A percentile compares a stretch with the other conserved stretches of the same genome.
These are phyloP conservation scores for Dactylonectria macrodidyma DNA, from an alignment of 2,329 filamentous ascomycete species.

Conservation along the genomic window DNA sequence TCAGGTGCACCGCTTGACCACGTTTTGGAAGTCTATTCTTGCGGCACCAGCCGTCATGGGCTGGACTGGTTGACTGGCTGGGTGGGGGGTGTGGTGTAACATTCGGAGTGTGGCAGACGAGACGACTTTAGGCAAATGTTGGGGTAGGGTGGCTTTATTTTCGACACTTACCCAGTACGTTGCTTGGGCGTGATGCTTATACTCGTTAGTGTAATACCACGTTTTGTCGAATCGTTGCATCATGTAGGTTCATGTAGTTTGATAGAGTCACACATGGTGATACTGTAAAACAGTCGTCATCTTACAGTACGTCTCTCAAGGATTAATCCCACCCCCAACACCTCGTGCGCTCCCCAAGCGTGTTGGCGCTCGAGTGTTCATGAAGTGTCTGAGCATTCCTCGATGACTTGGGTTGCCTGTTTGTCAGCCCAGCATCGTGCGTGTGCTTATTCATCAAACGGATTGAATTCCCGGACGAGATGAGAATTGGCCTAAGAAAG, in stretches of 20 bases:
- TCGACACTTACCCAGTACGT: too few relatives aligned
- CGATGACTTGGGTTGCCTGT: too few relatives aligned
- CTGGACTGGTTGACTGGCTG: neutral
- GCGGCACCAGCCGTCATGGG: slow-evolving; percentile 12
- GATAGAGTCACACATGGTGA: too few relatives aligned
- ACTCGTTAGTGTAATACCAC: neutral
- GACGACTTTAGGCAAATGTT: slow-evolving; percentile 24
- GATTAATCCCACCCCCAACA: too few relatives aligned
- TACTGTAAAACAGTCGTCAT: too few relatives aligned
- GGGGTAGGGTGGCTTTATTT: neutral
- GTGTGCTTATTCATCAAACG: slow-evolving; percentile 3
- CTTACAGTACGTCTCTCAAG: too few relatives aligned
- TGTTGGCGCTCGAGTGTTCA: too few relatives aligned
- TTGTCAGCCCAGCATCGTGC: neutral
- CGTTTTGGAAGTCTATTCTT: slow-evolving; percentile 12
- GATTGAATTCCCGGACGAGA: neutral
- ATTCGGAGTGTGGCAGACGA: neutral
- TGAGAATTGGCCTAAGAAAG: neutral
- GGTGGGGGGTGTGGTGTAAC: slow-evolving; percentile 15
- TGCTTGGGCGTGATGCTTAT: neutral
- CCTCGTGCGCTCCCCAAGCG: too few relatives aligned
- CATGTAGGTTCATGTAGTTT: too few relatives aligned
- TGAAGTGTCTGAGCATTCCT: too few relatives aligned
- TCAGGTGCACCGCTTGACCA: slow-evolving; percentile 11
- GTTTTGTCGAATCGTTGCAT: too few relatives aligned